Evolutionary conservation across 2,329 filamentous ascomycete species (phyloP), one percentile per base, ranked within the genome.

Genomic region (Botryotinia calthae): DNA sequence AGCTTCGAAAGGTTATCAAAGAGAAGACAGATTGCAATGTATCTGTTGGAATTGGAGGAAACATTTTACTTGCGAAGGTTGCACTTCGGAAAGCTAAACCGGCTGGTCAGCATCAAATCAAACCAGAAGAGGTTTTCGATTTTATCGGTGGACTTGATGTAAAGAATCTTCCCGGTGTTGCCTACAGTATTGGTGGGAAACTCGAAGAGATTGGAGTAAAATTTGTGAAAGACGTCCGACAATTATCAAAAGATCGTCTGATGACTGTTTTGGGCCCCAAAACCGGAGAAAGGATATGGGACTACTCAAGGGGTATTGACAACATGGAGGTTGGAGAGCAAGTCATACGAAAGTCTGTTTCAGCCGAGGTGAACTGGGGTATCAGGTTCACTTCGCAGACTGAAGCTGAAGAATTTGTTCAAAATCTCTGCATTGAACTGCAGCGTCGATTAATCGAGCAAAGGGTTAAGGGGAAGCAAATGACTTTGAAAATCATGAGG

Each of bases 301-400:
- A 97, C 69, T 98, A 97, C 81, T 87, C 95, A 34, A 89, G 94
- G 9, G 96, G 96, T 4, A 93, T 98, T 66, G 96, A 99, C 82
- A 87, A 86, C 67, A 86, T 89, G 2, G 94, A 97, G 81, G 93
- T 98, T 9, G 95, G 95, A 46, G 92, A 95, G 73, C 92, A 97
- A 79, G 89, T 91, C 0, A 85, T 93, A 25, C 90, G 96, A 71
- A 99, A 98, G 80, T 98, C 95, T 0, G 94, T 99, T 0, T 98
- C 96, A 2, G 95, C 95, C 1, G 96, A 99, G 81, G 94, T 99
- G 75, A 99, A 96, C 78, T 99, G 96, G 96, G 96, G 97, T 4
- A 97, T 99, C 72, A 90, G 96, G 9, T 99, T 99, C 80, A 89
- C 96, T 77, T 97, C 88, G 74, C 94, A 98, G 79, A 87, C 89